These are phyloP conservation scores for Botryotinia narcissicola DNA, from an alignment of 2,329 filamentous ascomycete species.

Conservation along the genomic window DNA sequence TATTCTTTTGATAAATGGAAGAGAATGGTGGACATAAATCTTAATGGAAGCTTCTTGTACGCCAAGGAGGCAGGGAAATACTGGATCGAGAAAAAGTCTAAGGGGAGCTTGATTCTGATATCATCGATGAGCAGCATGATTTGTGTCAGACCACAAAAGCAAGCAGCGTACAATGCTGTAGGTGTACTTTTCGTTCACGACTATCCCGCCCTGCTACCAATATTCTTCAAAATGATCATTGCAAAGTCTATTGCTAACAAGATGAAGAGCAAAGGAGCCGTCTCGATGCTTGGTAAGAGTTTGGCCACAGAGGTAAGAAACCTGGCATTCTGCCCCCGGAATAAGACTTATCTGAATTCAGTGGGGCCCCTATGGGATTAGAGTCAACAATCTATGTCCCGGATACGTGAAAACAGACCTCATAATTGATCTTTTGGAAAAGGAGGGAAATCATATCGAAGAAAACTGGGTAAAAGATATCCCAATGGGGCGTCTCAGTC, in stretches of 20 bases:
- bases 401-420: slow-evolving; percentile 49
- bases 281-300: slow-evolving; percentile 58
- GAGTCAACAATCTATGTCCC: slow-evolving; percentile 65
- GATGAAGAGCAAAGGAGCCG: slow-evolving; percentile 53
- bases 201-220: background rate
- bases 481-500: slow-evolving; percentile 40
- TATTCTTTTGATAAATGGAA: slow-evolving; percentile 39
- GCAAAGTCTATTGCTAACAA: slow-evolving; percentile 9
- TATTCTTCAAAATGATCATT: background rate
- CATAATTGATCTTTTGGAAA: slow-evolving; percentile 37
- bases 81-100: slow-evolving; percentile 38
- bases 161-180: slow-evolving; percentile 41
- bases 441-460: slow-evolving; percentile 41
- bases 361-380: slow-evolving; percentile 61
- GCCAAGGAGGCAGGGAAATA: slow-evolving; percentile 40
- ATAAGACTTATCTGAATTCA: slow-evolving; percentile 34
- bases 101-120: slow-evolving; percentile 34
- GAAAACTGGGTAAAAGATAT: slow-evolving; percentile 41
- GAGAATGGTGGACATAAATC: slow-evolving; percentile 41
- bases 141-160: slow-evolving; percentile 41
- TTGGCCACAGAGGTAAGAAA: slow-evolving; percentile 48
- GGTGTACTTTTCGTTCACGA: slow-evolving; percentile 14
- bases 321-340: background rate
- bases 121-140: slow-evolving; percentile 38
- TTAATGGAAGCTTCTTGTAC: slow-evolving; percentile 42